A percentile compares a stretch with the other conserved stretches of the same genome.
Conservation (phyloP, 1,284 basidiomycete species). For the Acaromyces ingoldii region DNA sequence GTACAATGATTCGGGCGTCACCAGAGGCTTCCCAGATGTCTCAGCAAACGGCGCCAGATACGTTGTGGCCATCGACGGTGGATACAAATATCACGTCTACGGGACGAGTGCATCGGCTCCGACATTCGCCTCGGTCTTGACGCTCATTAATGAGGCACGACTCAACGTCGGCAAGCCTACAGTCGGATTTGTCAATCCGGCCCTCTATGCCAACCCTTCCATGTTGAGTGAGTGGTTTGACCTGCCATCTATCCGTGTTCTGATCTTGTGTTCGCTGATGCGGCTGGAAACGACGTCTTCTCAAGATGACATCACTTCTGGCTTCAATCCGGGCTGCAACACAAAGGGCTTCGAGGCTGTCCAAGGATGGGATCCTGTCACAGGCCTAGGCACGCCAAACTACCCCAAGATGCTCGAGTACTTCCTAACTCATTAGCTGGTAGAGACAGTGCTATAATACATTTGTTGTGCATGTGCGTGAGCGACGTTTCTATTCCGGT, state of each 20-base stretch:
- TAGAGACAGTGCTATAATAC: too few species aligned
- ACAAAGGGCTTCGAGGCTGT: constrained; percentile 53
- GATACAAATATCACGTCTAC: not conserved
- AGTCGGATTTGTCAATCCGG: constrained; percentile 59
- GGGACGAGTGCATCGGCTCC: constrained; percentile 11
- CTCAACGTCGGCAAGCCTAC: constrained; percentile 6
- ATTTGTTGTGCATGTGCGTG: too few species aligned
- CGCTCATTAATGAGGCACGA: constrained; percentile 11
- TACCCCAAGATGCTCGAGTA: constrained; percentile 12
- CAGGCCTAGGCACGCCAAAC: constrained; percentile 15
- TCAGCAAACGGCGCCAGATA: constrained; percentile 59
- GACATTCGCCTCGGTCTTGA: constrained; percentile 8
- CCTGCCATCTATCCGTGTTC: not conserved
- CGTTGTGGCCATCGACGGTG: constrained; percentile 29
- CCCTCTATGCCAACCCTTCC: constrained; percentile 56
- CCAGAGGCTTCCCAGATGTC: constrained; percentile 63
- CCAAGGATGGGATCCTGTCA: constrained; percentile 23
- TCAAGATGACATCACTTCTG: constrained; percentile 58
- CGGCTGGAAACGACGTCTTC: not conserved
- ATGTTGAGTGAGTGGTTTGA: constrained; percentile 40
- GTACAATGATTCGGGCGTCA: constrained; percentile 56
- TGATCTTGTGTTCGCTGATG: not conserved
- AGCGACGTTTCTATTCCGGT: too few species aligned
- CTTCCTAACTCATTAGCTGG: constrained; percentile 3
- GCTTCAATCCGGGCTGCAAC: constrained; percentile 59